Evolutionary conservation across 805 yeast genomes (phyloP), one percentile per base, ranked within the genome.

Genomic region (Pichia eremophila): DNA sequence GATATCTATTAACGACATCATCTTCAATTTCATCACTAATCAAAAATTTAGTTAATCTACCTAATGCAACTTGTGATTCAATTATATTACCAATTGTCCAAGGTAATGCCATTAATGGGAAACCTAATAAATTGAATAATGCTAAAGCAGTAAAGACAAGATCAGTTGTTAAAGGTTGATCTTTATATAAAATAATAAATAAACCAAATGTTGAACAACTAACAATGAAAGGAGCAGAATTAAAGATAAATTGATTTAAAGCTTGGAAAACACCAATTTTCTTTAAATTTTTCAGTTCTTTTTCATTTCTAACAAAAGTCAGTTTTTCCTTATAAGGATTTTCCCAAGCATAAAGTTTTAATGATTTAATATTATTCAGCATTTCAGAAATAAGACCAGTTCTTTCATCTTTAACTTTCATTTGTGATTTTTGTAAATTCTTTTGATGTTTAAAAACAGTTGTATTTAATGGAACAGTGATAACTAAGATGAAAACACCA

Each of bases 341-440:
- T 67, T 93, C 99, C 99, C 99, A 93, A 3, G 95, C 95, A 60
- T 93, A 93, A 44, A 95, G 73, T 64, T 93, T 93, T 62, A 93
- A 72, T 12, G 96, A 87, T 68, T 89, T 91, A 64, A 93, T 87
- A 60, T 90, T 91, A 63, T 86, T 87, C 63, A 91, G 73, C 47
- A 91, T 85, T 63, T 91, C 97, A 51, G 87, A 81, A 47, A 88
- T 84, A 40, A 90, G 71, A 55, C 96, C 80, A 11, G 96, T 85
- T 71, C 99, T 81, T 63, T 83, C 85, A 67, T 93, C 99, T 64
- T 93, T 91, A 59, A 78, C 77, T 54, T 76, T 77, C 98, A 93
- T 93, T 67, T 89, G 97, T 8, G 72, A 64, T 61, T 84, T 85
- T 66, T 90, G 96, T 51, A 88, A 70, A 11, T 64, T 71, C 65